Conservation (phyloP, 2,329 filamentous ascomycete genomes). For the Aspergillus spinulosporus region DNA sequence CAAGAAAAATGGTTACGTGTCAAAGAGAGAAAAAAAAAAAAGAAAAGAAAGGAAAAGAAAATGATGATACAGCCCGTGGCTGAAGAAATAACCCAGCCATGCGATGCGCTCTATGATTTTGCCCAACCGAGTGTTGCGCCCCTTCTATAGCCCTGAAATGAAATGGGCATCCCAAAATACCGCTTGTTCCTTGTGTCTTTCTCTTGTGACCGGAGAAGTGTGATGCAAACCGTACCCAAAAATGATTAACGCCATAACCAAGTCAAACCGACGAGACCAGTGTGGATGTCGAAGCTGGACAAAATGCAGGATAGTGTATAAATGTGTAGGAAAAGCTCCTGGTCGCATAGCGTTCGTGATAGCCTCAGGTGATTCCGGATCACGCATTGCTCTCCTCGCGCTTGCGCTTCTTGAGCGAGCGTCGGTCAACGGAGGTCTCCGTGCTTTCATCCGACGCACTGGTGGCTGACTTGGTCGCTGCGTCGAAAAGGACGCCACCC, state of each 20-base stretch:
- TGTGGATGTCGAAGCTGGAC: constrained; percentile 21
- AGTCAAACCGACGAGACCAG: constrained; percentile 27
- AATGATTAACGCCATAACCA: constrained; percentile 34
- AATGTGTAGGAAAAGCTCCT: constrained; percentile 38
- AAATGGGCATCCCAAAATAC: constrained; percentile 2
- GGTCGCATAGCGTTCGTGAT: constrained; percentile 43
- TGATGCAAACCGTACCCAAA: constrained; percentile 25
- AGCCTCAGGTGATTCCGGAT: constrained; percentile 24
- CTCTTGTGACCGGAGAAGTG: constrained; percentile 12
- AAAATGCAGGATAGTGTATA: constrained; percentile 29
- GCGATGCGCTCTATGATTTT: constrained; percentile 27
- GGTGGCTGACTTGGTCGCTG: constrained; percentile 60
- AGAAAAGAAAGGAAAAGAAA: no score
- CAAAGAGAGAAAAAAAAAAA: constrained; percentile 14
- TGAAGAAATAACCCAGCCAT: not conserved
- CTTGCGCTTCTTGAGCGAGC: constrained; percentile 75
- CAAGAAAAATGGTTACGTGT: constrained; percentile 1
- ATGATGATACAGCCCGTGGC: constrained; percentile 26
- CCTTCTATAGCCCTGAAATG: constrained; percentile 8
- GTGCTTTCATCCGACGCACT: constrained; percentile 43
- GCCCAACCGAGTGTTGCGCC: constrained; percentile 19
- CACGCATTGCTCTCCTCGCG: constrained; percentile 62
- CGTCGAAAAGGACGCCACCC: constrained; percentile 73
- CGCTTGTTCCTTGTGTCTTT: constrained; percentile 2
- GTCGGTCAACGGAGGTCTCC: constrained; percentile 42